Evolutionary conservation across 2,329 filamentous ascomycete species (phyloP).

Genomic region (Calonectria pteridis): DNA sequence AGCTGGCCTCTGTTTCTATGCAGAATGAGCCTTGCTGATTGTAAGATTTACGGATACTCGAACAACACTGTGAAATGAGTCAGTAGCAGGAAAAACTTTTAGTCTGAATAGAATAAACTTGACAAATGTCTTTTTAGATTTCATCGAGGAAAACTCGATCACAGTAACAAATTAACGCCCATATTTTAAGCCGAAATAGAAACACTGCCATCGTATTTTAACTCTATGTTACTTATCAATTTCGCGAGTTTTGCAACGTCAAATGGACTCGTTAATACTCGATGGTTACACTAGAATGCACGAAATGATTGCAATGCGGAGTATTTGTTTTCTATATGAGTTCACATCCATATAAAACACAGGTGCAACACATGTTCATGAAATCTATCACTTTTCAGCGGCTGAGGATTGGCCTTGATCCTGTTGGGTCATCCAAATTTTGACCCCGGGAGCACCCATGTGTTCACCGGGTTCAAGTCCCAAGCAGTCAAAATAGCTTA

Average conservation of each 20-base stretch:
- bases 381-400: neutral
- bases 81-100: neutral
- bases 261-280: neutral
- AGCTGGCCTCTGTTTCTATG: constrained; percentile 42
- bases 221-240: neutral
- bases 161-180: neutral
- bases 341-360: neutral
- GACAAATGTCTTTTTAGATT: neutral
- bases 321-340: neutral
- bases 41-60: constrained; percentile 15
- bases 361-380: neutral
- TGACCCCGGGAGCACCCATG: neutral
- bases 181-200: neutral
- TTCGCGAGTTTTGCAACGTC: neutral
- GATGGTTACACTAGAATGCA: neutral
- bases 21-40: constrained; percentile 34
- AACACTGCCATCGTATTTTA: neutral
- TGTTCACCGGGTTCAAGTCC: neutral
- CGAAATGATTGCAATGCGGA: neutral
- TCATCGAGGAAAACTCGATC: neutral
- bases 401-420: neutral
- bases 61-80: constrained; percentile 12
- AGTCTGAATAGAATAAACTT: neutral
- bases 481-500: rapidly evolving
- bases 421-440: neutral